Conservation (phyloP, 495 filamentous ascomycete species). For the Emericellopsis terricola region DNA sequence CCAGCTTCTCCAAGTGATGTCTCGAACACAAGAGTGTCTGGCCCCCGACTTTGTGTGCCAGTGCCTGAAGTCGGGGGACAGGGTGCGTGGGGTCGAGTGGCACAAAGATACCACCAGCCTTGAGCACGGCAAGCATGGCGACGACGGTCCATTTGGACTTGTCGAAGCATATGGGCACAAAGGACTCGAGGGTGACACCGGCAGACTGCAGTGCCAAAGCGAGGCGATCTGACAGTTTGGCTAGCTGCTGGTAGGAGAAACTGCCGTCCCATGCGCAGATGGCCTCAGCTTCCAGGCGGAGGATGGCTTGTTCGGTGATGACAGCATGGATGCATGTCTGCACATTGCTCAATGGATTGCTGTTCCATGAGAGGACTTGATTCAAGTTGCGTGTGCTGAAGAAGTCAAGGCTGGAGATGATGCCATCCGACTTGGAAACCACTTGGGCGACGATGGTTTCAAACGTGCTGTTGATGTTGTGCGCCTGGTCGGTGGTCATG, state of each 20-base stretch:
- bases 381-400: too few species aligned
- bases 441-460: too few species aligned
- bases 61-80: not conserved
- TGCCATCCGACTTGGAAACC: too few species aligned
- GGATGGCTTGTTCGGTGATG: not conserved
- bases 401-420: too few species aligned
- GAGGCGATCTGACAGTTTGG: not conserved
- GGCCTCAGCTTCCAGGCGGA: not conserved
- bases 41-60: constrained; percentile 7
- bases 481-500: too few species aligned
- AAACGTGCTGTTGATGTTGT: too few species aligned
- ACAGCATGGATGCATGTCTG: constrained; percentile 13
- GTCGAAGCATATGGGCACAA: not conserved
- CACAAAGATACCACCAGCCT: constrained; percentile 1
- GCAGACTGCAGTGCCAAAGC: not conserved
- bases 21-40: not conserved
- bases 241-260: constrained; percentile 25
- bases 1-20: not conserved
- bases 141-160: not conserved
- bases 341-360: too few species aligned
- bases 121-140: not conserved
- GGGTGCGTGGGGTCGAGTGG: not conserved
- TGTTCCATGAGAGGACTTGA: too few species aligned
- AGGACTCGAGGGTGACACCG: not conserved
- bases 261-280: constrained; percentile 26